Conservation (phyloP, 352 stramenopile species). For the Phytophthora hybrid region DNA sequence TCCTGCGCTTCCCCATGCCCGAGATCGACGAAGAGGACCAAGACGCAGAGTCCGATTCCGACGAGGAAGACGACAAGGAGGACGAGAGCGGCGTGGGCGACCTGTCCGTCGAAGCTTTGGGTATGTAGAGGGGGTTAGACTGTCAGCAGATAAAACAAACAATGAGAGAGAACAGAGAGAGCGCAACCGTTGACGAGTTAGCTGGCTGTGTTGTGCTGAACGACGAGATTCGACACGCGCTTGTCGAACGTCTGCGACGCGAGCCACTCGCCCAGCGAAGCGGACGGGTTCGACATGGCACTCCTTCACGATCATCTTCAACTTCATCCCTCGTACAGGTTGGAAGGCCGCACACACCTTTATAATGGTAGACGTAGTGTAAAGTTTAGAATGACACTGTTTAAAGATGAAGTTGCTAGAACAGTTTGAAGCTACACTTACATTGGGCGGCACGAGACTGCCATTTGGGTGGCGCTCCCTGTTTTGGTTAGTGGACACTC, state of each 20-base stretch:
- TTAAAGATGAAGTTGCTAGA: no score
- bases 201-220: conserved; percentile 68
- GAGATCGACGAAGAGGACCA: conserved; percentile 95
- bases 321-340: no score
- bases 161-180: conserved; percentile 11
- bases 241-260: conserved; percentile 84
- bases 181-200: conserved; percentile 29
- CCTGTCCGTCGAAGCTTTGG: conserved; percentile 68
- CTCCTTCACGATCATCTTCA: no score
- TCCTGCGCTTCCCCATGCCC: conserved; percentile 96
- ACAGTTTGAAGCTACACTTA: no score
- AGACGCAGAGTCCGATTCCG: conserved; percentile 59
- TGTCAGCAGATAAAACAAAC: conserved; percentile 15
- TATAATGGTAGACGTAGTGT: no score
- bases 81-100: conserved; percentile 66
- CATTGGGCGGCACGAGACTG: no score
- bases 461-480: no score
- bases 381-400: no score
- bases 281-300: conserved; percentile 86
- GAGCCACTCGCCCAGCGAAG: conserved; percentile 80
- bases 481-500: no score
- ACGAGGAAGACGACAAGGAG: conserved; percentile 47
- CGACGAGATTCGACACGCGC: conserved; percentile 77
- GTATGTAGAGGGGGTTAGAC: conserved; percentile 51
- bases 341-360: no score